Evolutionary conservation across 1,139 yeast species (phyloP).

Genomic region (Geotrichum aggregatum): DNA sequence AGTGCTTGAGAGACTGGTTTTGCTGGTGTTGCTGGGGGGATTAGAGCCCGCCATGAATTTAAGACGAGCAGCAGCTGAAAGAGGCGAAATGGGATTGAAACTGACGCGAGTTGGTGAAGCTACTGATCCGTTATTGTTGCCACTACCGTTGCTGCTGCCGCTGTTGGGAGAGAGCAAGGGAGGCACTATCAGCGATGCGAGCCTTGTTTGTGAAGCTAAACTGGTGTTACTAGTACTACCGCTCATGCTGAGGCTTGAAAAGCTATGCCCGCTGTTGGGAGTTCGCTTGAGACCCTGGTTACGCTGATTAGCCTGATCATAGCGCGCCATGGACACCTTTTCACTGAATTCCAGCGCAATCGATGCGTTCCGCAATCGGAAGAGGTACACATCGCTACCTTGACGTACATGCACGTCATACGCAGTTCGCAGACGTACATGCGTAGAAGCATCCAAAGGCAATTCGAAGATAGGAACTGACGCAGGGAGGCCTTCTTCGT

Average conservation of each 20-base stretch:
- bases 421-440: conserved; percentile 2
- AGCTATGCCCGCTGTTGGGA: no score
- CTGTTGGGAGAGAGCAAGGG: not conserved
- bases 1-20: not conserved
- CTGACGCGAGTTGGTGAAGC: not conserved
- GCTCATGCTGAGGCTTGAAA: not conserved
- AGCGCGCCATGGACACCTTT: not conserved
- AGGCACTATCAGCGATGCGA: not conserved
- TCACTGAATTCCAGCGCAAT: conserved; percentile 9
- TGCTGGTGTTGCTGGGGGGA: no score
- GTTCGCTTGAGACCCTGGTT: no score
- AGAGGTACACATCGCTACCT: conserved; percentile 9
- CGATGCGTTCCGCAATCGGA: conserved; percentile 5
- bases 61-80: not conserved
- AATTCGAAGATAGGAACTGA: not conserved
- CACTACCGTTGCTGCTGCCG: no score
- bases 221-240: not conserved
- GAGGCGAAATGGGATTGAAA: not conserved
- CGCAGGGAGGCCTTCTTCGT: not conserved
- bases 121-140: not conserved
- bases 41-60: not conserved
- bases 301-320: not conserved
- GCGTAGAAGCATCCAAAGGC: conserved; percentile 2
- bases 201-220: not conserved
- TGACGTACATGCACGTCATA: conserved; percentile 13